These are phyloP conservation scores for Aspergillus sp. DNA, from an alignment of 2,329 filamentous ascomycete genomes.

Conservation along the genomic window DNA sequence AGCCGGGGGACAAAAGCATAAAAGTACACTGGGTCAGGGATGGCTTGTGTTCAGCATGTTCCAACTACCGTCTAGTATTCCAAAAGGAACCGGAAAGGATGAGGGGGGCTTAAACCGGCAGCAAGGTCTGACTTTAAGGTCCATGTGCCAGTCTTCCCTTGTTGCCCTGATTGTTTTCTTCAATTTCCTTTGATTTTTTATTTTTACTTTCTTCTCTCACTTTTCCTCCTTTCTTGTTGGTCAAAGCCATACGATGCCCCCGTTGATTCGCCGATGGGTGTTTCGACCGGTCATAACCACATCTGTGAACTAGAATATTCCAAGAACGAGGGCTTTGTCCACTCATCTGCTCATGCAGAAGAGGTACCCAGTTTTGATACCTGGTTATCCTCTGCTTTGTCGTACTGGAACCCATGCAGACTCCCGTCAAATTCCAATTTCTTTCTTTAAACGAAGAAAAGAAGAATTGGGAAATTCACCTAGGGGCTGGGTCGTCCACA, in stretches of 20 bases:
- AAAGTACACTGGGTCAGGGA: conserved; percentile 18
- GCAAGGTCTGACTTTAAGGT: conserved; percentile 33
- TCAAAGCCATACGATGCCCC: not conserved
- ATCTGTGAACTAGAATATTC: conserved; percentile 11
- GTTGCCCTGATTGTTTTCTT: conserved; percentile 6
- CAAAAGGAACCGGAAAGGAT: conserved; percentile 22
- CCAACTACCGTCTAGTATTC: conserved; percentile 16
- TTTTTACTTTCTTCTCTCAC: conserved; percentile 3
- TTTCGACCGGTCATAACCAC: conserved; percentile 10
- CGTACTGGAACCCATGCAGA: conserved; percentile 34
- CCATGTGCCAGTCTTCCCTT: conserved; percentile 27
- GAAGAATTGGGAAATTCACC: conserved; percentile 6
- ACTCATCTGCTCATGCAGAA: conserved; percentile 7
- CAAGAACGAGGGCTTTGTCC: not conserved
- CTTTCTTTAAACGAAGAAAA: not conserved
- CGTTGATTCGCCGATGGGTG: conserved; percentile 4
- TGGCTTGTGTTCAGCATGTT: conserved; percentile 20
- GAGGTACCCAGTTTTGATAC: conserved; percentile 22
- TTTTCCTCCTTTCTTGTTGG: conserved; percentile 1
- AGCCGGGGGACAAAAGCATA: conserved; percentile 9
- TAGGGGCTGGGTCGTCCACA: conserved; percentile 15
- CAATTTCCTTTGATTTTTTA: conserved; percentile 12
- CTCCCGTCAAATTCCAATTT: conserved; percentile 30
- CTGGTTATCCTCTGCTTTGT: conserved; percentile 16
- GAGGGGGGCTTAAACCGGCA: conserved; percentile 26